Percentiles rank a stretch among this genome's conserved stretches.
Evolutionary conservation across 176 grass and related monocot genomes (phyloP).

Genomic region (Phyllostachys edulis): DNA sequence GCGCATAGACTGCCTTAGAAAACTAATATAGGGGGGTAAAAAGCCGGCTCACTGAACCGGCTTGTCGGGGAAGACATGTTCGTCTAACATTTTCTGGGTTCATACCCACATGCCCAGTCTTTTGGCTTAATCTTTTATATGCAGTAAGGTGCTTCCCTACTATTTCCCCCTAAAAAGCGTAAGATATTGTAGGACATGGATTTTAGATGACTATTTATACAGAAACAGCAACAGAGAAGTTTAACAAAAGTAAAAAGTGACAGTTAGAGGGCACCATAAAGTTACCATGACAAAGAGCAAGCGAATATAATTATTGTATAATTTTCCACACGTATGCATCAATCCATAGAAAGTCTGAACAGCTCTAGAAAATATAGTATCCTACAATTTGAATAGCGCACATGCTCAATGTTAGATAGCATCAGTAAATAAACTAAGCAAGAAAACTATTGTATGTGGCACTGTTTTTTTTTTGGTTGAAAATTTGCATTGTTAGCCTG

Average conservation of each 20-base stretch:
- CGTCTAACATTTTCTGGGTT: neutral
- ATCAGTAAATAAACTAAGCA: conserved; percentile 1
- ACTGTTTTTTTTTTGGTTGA: neutral
- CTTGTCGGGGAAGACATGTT: neutral
- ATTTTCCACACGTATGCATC: neutral
- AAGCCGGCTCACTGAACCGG: neutral
- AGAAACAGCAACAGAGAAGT: neutral
- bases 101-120: neutral
- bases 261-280: neutral
- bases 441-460: neutral
- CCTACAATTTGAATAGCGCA: conserved; percentile 61
- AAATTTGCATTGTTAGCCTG: neutral
- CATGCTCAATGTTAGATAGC: neutral
- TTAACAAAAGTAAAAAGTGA: neutral
- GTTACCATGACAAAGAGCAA: conserved; percentile 8
- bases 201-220: conserved; percentile 18
- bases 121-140: neutral
- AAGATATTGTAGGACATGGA: neutral
- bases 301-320: conserved; percentile 10
- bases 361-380: conserved; percentile 70
- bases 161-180: neutral
- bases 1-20: neutral
- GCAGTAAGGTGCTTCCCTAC: neutral
- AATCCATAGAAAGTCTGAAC: conserved; percentile 49
- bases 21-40: neutral